These are phyloP conservation scores for Omphalotus guepiniiformis DNA, from an alignment of 768 basidiomycete genomes.

Conservation along the genomic window DNA sequence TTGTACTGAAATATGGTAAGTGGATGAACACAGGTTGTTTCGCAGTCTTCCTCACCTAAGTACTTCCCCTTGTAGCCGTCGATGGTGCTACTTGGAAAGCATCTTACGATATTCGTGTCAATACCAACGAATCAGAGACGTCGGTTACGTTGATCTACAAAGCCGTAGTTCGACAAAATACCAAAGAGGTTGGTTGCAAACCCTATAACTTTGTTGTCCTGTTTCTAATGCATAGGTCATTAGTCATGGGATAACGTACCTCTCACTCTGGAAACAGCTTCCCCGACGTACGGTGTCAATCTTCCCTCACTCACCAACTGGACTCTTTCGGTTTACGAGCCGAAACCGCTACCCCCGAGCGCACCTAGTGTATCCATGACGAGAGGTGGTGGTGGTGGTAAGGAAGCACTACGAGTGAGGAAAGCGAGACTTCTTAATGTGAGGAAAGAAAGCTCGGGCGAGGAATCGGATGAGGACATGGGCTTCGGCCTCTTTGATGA, in stretches of 20 bases:
- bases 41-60: neutral
- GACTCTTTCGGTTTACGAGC: conserved; percentile 32
- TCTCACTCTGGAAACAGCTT: conserved; percentile 39
- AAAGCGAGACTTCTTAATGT: too few species aligned
- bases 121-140: conserved; percentile 34
- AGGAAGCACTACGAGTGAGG: too few species aligned
- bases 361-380: too few species aligned
- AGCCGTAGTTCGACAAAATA: conserved; percentile 34
- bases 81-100: conserved; percentile 33
- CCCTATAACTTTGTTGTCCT: neutral
- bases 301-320: conserved; percentile 34
- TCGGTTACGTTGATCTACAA: conserved; percentile 38
- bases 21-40: neutral
- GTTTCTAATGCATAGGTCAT: neutral
- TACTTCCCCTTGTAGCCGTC: conserved; percentile 26
- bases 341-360: too few species aligned
- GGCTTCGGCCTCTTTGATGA: too few species aligned
- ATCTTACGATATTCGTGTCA: conserved; percentile 38
- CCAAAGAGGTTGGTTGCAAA: conserved; percentile 33
- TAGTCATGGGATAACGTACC: conserved; percentile 41
- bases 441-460: too few species aligned
- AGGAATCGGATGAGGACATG: too few species aligned
- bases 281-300: conserved; percentile 35
- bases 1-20: conserved; percentile 11
- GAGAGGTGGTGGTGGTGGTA: too few species aligned